Percentiles rank a stretch among this genome's conserved stretches.
These are phyloP conservation scores for Tilletia caries DNA, from an alignment of 1,284 basidiomycete species.

Conservation along the genomic window DNA sequence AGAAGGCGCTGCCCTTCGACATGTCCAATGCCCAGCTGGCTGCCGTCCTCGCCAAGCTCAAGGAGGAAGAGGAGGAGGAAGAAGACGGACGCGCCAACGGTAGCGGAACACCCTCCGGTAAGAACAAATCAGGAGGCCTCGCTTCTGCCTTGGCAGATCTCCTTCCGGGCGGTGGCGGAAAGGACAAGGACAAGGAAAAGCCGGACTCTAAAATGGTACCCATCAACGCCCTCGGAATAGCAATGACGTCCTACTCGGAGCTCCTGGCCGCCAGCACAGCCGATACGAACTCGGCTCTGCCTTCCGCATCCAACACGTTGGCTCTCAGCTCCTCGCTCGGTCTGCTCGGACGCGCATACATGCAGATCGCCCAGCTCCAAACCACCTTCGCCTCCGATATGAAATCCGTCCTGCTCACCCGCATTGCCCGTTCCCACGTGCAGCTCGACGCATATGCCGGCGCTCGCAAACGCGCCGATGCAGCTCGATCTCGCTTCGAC, in stretches of 20 bases:
- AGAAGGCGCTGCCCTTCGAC: conserved; percentile 32
- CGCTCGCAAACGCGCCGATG: conserved; percentile 36
- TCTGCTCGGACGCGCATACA: conserved; percentile 27
- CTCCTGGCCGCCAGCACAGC: not conserved
- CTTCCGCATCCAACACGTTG: conserved; percentile 16
- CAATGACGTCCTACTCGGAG: conserved; percentile 25
- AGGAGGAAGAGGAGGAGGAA: not conserved
- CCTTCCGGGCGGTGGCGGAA: not conserved
- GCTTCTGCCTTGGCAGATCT: not conserved
- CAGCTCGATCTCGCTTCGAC: conserved; percentile 30
- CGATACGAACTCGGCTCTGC: conserved; percentile 6
- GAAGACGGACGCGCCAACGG: not conserved
- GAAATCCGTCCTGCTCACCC: conserved; percentile 29
- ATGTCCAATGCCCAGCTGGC: conserved; percentile 4
- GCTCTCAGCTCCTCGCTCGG: conserved; percentile 25
- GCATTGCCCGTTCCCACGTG: conserved; percentile 31
- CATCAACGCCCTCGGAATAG: conserved; percentile 31
- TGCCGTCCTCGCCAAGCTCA: conserved; percentile 6
- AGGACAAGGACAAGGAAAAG: conserved; percentile 18
- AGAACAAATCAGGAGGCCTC: not conserved
- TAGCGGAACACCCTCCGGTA: not conserved
- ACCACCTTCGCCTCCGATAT: conserved; percentile 30
- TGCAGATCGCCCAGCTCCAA: conserved; percentile 28
- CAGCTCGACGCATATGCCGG: conserved; percentile 28
- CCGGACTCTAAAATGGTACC: conserved; percentile 29